These are phyloP conservation scores for Lipomyces anomalus DNA, from an alignment of 805 yeast species.

Conservation along the genomic window DNA sequence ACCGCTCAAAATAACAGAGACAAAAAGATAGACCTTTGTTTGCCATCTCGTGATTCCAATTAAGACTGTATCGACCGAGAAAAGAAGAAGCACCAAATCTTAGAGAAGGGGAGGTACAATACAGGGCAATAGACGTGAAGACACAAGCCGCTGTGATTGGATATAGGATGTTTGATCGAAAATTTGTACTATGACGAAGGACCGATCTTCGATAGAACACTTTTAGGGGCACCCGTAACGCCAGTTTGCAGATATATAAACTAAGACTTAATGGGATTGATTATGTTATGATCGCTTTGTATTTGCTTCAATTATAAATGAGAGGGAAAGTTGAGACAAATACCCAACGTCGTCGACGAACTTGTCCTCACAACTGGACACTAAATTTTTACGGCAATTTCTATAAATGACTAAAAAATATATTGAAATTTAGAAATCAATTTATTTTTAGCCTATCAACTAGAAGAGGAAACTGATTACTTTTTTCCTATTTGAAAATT, in stretches of 20 bases:
- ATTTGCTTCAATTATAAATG: too few species aligned
- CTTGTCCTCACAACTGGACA: too few species aligned
- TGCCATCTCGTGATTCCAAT: background rate
- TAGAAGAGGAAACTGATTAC: too few species aligned
- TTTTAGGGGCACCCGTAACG: background rate
- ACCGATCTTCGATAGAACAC: background rate
- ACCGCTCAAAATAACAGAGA: background rate
- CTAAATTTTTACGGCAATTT: too few species aligned
- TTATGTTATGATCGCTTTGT: too few species aligned
- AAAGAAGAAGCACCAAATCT: slow-evolving; percentile 12
- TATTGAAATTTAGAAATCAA: too few species aligned
- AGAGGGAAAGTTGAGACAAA: too few species aligned
- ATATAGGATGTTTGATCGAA: background rate
- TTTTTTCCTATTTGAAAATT: too few species aligned
- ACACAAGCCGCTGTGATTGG: slow-evolving; percentile 18
- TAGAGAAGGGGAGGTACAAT: slow-evolving; percentile 15
- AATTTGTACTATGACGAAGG: background rate
- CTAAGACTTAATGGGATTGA: too few species aligned
- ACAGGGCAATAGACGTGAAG: slow-evolving; percentile 15
- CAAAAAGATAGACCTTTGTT: background rate
- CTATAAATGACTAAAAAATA: too few species aligned
- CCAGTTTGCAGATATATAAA: background rate
- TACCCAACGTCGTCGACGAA: too few species aligned
- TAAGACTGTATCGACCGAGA: slow-evolving; percentile 4
- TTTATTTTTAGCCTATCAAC: too few species aligned